Conservation (phyloP, 305 asterid genomes). For the Fraxinus latifolia region DNA sequence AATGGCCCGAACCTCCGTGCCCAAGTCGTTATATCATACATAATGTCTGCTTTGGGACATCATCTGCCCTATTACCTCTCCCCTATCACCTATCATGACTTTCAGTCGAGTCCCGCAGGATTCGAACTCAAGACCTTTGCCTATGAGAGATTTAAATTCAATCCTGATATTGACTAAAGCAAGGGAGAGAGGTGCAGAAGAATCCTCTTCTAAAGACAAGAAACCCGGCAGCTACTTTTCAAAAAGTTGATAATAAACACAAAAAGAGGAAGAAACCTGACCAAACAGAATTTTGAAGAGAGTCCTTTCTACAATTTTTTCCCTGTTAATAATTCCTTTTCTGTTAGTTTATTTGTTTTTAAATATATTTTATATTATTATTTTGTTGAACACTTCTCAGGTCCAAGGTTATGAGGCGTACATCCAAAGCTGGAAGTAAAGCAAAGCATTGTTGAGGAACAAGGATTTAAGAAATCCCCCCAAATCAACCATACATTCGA, state of each 20-base stretch:
- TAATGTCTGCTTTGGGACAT: not conserved
- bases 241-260: not conserved
- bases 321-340: not conserved
- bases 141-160: too few relatives aligned
- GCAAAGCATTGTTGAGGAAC: not conserved
- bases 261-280: not conserved
- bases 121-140: not conserved
- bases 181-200: not conserved
- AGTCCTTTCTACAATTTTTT: not conserved
- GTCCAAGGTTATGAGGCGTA: not conserved
- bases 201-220: not conserved
- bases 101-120: not conserved
- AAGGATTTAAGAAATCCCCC: not conserved
- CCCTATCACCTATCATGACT: not conserved
- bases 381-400: not conserved
- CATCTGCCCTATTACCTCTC: not conserved
- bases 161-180: not conserved
- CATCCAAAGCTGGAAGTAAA: not conserved
- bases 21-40: too few relatives aligned
- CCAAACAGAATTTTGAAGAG: not conserved
- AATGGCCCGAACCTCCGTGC: not conserved
- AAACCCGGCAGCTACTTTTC: not conserved
- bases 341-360: not conserved
- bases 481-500: not conserved
- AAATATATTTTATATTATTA: too few relatives aligned